phyloP scores from a whole-genome alignment of 768 basidiomycete species.

The Pholiota conissans region DNA sequence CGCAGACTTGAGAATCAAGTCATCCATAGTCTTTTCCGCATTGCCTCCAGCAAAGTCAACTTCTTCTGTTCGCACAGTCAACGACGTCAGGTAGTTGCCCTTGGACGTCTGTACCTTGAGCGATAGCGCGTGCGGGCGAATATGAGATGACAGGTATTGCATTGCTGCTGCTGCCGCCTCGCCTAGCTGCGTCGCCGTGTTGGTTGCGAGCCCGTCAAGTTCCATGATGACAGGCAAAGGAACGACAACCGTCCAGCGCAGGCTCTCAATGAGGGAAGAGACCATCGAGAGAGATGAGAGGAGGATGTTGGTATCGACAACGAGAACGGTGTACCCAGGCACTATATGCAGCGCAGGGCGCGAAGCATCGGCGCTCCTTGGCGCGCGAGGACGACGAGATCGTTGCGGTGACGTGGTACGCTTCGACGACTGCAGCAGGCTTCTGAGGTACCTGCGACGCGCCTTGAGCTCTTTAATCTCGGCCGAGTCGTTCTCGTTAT shows the following conservation, averaged over 20 bases:
- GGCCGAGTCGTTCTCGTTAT: slow-evolving; percentile 67
- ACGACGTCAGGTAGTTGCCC: slow-evolving; percentile 87
- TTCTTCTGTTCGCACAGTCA: slow-evolving; percentile 82
- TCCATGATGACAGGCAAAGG: slow-evolving; percentile 97
- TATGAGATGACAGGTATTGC: slow-evolving; percentile 68
- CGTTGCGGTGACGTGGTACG: slow-evolving; percentile 28
- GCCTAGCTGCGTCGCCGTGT: slow-evolving; percentile 58
- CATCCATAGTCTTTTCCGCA: slow-evolving; percentile 85
- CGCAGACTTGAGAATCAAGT: slow-evolving; percentile 89
- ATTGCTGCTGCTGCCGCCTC: slow-evolving; percentile 74
- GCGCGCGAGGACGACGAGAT: slow-evolving; percentile 27
- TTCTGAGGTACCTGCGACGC: slow-evolving; percentile 72
- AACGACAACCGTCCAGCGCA: slow-evolving; percentile 84
- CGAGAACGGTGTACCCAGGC: slow-evolving; percentile 86
- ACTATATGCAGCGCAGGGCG: slow-evolving; percentile 56
- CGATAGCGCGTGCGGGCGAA: slow-evolving; percentile 71
- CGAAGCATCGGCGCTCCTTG: slow-evolving; percentile 19
- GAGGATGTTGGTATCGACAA: slow-evolving; percentile 94
- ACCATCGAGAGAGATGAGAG: slow-evolving; percentile 80
- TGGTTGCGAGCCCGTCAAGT: slow-evolving; percentile 82
- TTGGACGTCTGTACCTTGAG: slow-evolving; percentile 95
- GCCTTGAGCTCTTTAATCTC: slow-evolving; percentile 83
- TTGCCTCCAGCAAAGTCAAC: slow-evolving; percentile 60
- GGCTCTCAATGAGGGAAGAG: slow-evolving; percentile 72
- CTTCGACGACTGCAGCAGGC: slow-evolving; percentile 54